Conservation (phyloP, 2,329 filamentous ascomycete species). For the Fusarium graminum region DNA sequence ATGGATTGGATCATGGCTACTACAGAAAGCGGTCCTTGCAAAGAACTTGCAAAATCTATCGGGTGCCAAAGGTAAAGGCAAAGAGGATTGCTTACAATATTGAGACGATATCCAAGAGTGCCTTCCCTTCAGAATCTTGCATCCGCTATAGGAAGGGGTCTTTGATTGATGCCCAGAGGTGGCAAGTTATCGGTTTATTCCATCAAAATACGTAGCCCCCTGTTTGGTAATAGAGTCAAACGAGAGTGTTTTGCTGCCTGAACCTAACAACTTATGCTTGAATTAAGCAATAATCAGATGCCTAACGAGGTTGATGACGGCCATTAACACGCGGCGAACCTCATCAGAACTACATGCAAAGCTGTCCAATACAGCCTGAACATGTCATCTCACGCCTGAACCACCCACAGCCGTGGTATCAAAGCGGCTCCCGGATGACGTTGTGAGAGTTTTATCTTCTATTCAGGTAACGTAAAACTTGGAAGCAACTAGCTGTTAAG, state of each 20-base stretch:
- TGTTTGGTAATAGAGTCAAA: not conserved
- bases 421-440: not conserved
- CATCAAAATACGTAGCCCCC: not conserved
- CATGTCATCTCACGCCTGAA: slow-evolving; percentile 3
- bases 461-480: slow-evolving; percentile 11
- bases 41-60: not conserved
- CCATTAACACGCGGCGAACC: too few species aligned
- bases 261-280: not conserved
- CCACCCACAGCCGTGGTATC: not conserved
- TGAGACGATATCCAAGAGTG: too few species aligned
- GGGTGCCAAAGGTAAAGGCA: not conserved
- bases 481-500: not conserved
- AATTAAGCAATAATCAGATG: not conserved
- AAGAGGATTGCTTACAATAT: not conserved
- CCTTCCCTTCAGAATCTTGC: not conserved
- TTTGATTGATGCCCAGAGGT: not conserved
- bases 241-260: not conserved
- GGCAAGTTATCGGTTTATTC: not conserved
- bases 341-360: fast-evolving
- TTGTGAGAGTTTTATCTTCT: not conserved
- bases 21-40: not conserved
- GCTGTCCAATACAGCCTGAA: not conserved
- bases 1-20: not conserved
- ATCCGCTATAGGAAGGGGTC: not conserved
- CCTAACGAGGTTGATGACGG: not conserved